Evolutionary conservation across 331 rosid genomes (phyloP).

Genomic region (Pyracantha coccinea): DNA sequence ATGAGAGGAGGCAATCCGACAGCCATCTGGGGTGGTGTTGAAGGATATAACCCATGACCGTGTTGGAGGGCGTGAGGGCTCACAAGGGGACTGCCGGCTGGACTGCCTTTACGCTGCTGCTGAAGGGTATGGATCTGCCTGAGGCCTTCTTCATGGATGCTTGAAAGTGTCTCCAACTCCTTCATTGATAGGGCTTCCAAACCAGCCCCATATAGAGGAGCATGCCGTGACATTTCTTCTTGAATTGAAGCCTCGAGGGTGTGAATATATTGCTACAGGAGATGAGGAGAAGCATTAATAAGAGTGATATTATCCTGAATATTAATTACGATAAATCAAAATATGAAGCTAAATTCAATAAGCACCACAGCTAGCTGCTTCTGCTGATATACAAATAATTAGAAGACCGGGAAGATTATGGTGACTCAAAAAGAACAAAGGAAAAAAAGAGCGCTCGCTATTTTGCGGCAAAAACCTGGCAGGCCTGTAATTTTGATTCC

Average conservation of each 20-base stretch:
- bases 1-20: conserved; percentile 63
- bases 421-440: not conserved
- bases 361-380: not conserved
- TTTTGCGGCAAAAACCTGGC: conserved; percentile 60
- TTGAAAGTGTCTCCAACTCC: conserved; percentile 86
- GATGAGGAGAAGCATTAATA: conserved; percentile 20
- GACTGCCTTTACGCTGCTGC: conserved; percentile 78
- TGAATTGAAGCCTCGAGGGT: conserved; percentile 81
- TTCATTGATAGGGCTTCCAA: conserved; percentile 90
- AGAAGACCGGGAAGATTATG: not conserved
- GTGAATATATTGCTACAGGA: conserved; percentile 93
- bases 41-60: conserved; percentile 66
- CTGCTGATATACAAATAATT: not conserved
- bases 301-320: not conserved
- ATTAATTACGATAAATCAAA: not conserved
- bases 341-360: conserved; percentile 3
- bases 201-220: conserved; percentile 95
- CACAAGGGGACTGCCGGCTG: conserved; percentile 69
- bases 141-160: conserved; percentile 93
- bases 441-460: not conserved
- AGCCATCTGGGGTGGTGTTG: conserved; percentile 46
- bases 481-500: conserved; percentile 95
- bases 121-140: conserved; percentile 91
- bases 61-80: conserved; percentile 73
- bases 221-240: conserved; percentile 97